phyloP scores from a whole-genome alignment of 805 yeast species.

The Spathaspora sp. region DNA sequence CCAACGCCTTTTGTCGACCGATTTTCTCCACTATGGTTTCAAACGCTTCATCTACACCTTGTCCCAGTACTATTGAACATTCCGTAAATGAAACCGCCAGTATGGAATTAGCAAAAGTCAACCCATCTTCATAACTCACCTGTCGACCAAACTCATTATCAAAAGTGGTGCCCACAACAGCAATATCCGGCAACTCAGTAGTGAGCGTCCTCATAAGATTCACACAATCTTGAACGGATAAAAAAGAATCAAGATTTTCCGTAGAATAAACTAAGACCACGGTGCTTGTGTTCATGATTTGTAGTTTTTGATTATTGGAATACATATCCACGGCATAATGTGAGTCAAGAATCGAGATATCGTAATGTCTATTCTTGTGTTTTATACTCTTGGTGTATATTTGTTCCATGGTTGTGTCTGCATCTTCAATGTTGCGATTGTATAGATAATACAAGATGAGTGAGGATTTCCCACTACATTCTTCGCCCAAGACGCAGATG shows the following conservation, averaged over 20 bases:
- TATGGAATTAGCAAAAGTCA: constrained; percentile 20
- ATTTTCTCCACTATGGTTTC: constrained; percentile 17
- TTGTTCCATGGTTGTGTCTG: constrained; percentile 21
- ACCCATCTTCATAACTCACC: constrained; percentile 27
- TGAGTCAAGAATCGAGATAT: constrained; percentile 32
- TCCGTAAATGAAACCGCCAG: constrained; percentile 28
- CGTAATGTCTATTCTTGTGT: constrained; percentile 15
- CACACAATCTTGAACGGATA: constrained; percentile 23
- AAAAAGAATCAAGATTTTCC: constrained; percentile 22
- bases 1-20: background rate
- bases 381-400: constrained; percentile 17
- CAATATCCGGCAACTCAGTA: constrained; percentile 24
- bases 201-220: constrained; percentile 20
- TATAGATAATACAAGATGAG: constrained; percentile 22
- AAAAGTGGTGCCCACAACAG: constrained; percentile 27
- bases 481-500: constrained; percentile 26
- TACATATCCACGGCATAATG: constrained; percentile 21
- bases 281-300: constrained; percentile 27
- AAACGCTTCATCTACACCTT: constrained; percentile 24
- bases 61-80: constrained; percentile 19
- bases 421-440: constrained; percentile 14
- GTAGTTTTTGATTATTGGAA: constrained; percentile 21
- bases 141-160: constrained; percentile 24
- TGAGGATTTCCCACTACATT: constrained; percentile 21
- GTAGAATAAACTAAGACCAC: constrained; percentile 29